Base-by-base conservation (phyloP, 2,329 filamentous ascomycete species). In the Penicillium sp. region DNA sequence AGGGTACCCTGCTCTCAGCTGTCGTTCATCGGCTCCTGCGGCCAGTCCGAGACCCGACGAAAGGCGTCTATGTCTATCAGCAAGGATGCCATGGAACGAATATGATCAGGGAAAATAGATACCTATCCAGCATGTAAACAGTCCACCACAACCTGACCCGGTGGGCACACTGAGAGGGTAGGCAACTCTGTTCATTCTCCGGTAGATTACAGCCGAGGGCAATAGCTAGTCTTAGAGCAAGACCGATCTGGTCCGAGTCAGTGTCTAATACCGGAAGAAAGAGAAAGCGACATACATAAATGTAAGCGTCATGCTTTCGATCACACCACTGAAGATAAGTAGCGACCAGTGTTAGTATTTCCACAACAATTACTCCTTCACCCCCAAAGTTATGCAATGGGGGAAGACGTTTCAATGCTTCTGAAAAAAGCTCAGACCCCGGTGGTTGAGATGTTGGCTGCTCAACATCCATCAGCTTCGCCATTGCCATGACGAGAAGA, bases 401-500 rank as follows among this genome's bases (percentile, higher is more conserved):
- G 39, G 63, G 56, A 27, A 64, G 50, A 14, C 59, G 56, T 24
- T 54, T 60, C 48, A 65, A 21, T 3, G 61, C 63, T 42, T 65
- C 59, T 7, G 63, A 54, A 10, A 65, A 65, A 10, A 65, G 52
- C 16, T 52, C 56, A 13, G 63, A 52, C 0, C 63, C 63, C 3
- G 63, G 63, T 3, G 57, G 56, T 22, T 61, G 58, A 11, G 49
- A 51, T 8, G 58, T 55, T n/a, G 63, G 63, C 33, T 58, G n/a
- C 42, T 61, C 54, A 5, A 62, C 60, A 45, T 66, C 63, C 54
- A 66, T 66, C 3, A 66, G 58, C 27, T 63, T 65, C 19, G 61
- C 63, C 63, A 66, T 66, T 10, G 63, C 64, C 64, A 66, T 66
- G 19, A 66, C 64, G 8, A 66, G 55, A 8, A 66, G 56, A 49